Evolutionary conservation across 2,329 filamentous ascomycete species (phyloP).

Genomic region (Trichophyton verrucosum): DNA sequence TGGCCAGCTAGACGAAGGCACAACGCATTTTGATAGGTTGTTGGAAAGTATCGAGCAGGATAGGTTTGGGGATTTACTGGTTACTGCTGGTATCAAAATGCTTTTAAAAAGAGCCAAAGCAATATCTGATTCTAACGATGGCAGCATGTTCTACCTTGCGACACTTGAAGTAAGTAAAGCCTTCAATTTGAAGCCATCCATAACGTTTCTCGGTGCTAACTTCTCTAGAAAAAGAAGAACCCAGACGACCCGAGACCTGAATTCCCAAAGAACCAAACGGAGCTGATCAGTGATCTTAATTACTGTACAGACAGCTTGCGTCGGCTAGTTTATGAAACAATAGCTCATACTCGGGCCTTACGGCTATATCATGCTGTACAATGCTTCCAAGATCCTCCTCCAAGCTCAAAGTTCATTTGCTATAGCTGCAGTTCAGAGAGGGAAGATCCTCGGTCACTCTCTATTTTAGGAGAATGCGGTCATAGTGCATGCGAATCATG

Average conservation of each 20-base stretch:
- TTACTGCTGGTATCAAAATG: constrained; percentile 16
- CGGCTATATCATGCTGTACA: constrained; percentile 23
- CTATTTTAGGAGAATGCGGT: constrained; percentile 39
- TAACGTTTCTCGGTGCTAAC: background rate
- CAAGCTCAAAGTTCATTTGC: constrained; percentile 18
- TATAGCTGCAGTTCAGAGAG: constrained; percentile 22
- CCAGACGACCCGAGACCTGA: constrained; percentile 7
- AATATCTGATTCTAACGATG: constrained; percentile 18
- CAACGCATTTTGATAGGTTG: constrained; percentile 21
- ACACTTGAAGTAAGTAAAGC: constrained; percentile 8
- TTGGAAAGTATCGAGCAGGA: constrained; percentile 18
- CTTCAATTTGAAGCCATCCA: background rate
- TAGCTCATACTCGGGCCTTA: constrained; percentile 23
- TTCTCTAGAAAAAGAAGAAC: constrained; percentile 6
- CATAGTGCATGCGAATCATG: constrained; percentile 40
- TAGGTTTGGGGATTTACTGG: constrained; percentile 20
- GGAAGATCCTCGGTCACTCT: constrained; percentile 22
- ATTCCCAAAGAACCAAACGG: constrained; percentile 10
- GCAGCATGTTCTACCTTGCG: constrained; percentile 19
- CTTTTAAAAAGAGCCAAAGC: constrained; percentile 16
- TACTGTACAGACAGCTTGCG: constrained; percentile 17
- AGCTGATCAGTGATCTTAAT: constrained; percentile 15
- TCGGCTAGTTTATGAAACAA: constrained; percentile 20
- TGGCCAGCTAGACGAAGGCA: constrained; percentile 15
- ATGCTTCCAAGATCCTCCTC: constrained; percentile 17